Conservation (phyloP, 805 yeast genomes). For the Pichia ethanolica region DNA sequence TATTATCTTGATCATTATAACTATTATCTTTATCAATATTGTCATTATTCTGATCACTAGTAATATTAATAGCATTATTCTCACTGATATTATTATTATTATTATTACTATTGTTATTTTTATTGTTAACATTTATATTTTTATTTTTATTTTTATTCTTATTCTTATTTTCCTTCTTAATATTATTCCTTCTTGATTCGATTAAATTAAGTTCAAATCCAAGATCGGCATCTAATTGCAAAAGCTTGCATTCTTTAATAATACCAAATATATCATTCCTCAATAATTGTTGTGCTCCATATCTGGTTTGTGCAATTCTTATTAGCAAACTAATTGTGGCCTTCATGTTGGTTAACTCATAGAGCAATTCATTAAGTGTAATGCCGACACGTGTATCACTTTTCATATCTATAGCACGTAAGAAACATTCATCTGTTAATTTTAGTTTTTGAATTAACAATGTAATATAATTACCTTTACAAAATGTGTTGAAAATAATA, state of each 20-base stretch:
- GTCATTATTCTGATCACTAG: too few relatives aligned
- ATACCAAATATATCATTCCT: slow-evolving; percentile 66
- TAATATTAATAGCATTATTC: too few relatives aligned
- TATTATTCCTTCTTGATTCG: slow-evolving; percentile 3
- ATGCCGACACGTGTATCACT: slow-evolving; percentile 25
- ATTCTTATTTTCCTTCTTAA: too few relatives aligned
- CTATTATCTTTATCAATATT: too few relatives aligned
- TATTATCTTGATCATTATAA: too few relatives aligned
- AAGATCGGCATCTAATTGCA: slow-evolving; percentile 69
- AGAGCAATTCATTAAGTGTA: slow-evolving; percentile 47
- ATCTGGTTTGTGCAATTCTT: slow-evolving; percentile 66
- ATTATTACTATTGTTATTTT: too few relatives aligned
- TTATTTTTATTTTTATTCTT: too few relatives aligned
- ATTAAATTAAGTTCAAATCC: slow-evolving; percentile 41
- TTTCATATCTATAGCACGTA: slow-evolving; percentile 23
- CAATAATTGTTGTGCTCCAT: slow-evolving; percentile 70
- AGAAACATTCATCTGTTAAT: slow-evolving; percentile 58
- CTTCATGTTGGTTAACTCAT: slow-evolving; percentile 73
- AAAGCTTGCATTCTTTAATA: slow-evolving; percentile 47
- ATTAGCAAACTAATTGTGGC: slow-evolving; percentile 61
- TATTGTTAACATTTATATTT: too few relatives aligned
- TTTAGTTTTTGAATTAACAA: slow-evolving; percentile 60
- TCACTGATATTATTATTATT: too few relatives aligned
- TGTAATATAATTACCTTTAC: slow-evolving; percentile 57
- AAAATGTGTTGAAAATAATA: slow-evolving; percentile 52